Evolutionary conservation across 805 yeast species (phyloP).

Genomic region (Yarrowia sp.): DNA sequence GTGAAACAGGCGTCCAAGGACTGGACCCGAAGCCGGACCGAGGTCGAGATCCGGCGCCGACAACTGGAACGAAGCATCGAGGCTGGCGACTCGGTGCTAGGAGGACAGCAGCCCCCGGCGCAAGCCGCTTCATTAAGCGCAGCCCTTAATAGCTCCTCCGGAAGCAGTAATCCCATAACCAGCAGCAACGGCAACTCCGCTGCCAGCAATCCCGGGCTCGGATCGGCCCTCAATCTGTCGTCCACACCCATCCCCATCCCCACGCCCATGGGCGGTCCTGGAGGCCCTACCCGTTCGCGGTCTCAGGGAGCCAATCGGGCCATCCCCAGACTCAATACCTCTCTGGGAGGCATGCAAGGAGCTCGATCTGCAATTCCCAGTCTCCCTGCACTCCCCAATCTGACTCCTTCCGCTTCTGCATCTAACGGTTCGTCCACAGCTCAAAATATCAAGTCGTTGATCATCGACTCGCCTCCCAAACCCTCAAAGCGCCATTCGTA

Average conservation of each 20-base stretch:
- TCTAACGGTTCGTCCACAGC: slow-evolving; percentile 3
- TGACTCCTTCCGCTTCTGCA: slow-evolving; percentile 1
- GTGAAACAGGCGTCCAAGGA: slow-evolving; percentile 50
- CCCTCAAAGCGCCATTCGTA: slow-evolving; percentile 12
- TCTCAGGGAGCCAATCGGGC: slow-evolving; percentile 34
- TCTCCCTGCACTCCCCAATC: slow-evolving; percentile 8
- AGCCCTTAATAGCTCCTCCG: background rate
- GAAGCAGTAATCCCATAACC: too few species aligned
- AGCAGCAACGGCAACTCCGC: background rate
- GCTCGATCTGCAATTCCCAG: slow-evolving; percentile 21
- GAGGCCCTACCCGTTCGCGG: slow-evolving; percentile 30
- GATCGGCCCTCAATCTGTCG: background rate
- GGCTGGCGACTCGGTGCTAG: slow-evolving; percentile 7
- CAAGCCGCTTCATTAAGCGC: slow-evolving; percentile 14
- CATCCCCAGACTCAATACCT: slow-evolving; percentile 24
- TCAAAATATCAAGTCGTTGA: slow-evolving; percentile 34
- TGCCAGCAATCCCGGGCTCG: background rate
- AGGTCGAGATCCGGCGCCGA: slow-evolving; percentile 51
- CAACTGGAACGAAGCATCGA: slow-evolving; percentile 49
- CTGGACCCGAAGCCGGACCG: slow-evolving; percentile 53
- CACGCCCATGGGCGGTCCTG: background rate
- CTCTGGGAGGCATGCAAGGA: slow-evolving; percentile 6
- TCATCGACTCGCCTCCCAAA: slow-evolving; percentile 31
- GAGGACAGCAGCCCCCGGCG: background rate
- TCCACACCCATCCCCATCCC: slow-evolving; percentile 31